Evolutionary conservation across 2,329 filamentous ascomycete genomes (phyloP).

Genomic region (Aspergillus felis): DNA sequence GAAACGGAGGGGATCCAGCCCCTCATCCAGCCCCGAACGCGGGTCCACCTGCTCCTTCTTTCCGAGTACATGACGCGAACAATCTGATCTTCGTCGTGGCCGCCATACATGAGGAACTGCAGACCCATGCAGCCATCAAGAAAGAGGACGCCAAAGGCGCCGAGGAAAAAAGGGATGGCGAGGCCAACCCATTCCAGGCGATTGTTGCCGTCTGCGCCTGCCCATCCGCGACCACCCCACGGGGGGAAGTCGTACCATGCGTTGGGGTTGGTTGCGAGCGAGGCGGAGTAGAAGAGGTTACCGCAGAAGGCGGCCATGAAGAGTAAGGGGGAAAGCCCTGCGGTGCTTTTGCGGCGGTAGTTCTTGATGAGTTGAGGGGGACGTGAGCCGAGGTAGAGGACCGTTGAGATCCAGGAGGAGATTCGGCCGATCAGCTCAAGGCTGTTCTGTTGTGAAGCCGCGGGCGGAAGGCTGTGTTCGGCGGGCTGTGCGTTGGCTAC

Average conservation of each 20-base stretch:
- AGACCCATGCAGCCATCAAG: slow-evolving; percentile 61
- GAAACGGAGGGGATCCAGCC: slow-evolving; percentile 58
- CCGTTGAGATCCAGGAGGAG: slow-evolving; percentile 54
- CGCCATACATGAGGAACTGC: slow-evolving; percentile 60
- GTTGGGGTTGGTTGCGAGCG: slow-evolving; percentile 60
- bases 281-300: slow-evolving; percentile 64
- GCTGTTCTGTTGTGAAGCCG: slow-evolving; percentile 23
- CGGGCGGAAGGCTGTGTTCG: slow-evolving; percentile 7
- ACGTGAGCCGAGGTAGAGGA: slow-evolving; percentile 57
- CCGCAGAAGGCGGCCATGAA: slow-evolving; percentile 66
- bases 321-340: slow-evolving; percentile 59
- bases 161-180: slow-evolving; percentile 62
- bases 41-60: slow-evolving; percentile 48
- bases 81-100: slow-evolving; percentile 41
- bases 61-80: slow-evolving; percentile 46
- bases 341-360: slow-evolving; percentile 58
- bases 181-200: slow-evolving; percentile 55
- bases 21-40: slow-evolving; percentile 62
- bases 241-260: slow-evolving; percentile 57
- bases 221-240: slow-evolving; percentile 59
- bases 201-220: slow-evolving; percentile 51
- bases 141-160: slow-evolving; percentile 60
- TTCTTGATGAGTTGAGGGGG: slow-evolving; percentile 66
- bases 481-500: slow-evolving; percentile 41
- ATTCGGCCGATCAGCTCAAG: slow-evolving; percentile 48